These are phyloP conservation scores for Misopates orontium DNA, from an alignment of 257 asterid genomes.

Conservation along the genomic window DNA sequence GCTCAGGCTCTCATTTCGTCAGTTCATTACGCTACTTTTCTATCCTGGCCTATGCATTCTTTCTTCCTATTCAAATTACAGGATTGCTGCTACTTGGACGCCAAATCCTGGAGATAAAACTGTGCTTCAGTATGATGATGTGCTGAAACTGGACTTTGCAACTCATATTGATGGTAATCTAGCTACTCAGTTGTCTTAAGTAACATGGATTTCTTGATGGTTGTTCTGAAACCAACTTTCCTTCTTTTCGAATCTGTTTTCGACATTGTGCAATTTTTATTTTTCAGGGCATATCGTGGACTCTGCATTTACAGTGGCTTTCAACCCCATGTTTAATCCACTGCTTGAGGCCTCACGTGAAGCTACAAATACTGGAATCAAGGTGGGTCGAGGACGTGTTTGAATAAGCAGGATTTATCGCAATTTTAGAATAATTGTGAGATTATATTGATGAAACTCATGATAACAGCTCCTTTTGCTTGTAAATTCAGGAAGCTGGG, in stretches of 20 bases:
- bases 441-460: slow-evolving; percentile 8
- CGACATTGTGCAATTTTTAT: background rate
- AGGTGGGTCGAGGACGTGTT: slow-evolving; percentile 47
- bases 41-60: background rate
- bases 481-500: slow-evolving; percentile 76
- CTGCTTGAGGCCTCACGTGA: slow-evolving; percentile 97
- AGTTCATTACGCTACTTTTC: background rate
- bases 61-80: slow-evolving; percentile 31
- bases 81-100: slow-evolving; percentile 99
- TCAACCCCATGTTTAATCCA: slow-evolving; percentile 94
- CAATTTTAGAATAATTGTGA: slow-evolving; percentile 7
- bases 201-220: slow-evolving; percentile 8
- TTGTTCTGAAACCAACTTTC: background rate
- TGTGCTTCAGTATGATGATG: slow-evolving; percentile 96
- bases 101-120: slow-evolving; percentile 95
- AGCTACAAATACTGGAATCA: slow-evolving; percentile 94
- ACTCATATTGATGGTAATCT: slow-evolving; percentile 91
- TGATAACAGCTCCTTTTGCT: slow-evolving; percentile 19
- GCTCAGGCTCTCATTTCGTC: background rate
- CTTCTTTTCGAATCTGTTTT: background rate
- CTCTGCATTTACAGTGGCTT: slow-evolving; percentile 95
- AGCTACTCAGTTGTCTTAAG: slow-evolving; percentile 12
- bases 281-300: slow-evolving; percentile 88
- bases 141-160: slow-evolving; percentile 98
- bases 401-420: background rate